Base-by-base conservation (phyloP, 2,329 filamentous ascomycete genomes). In the Alternaria sp. region DNA sequence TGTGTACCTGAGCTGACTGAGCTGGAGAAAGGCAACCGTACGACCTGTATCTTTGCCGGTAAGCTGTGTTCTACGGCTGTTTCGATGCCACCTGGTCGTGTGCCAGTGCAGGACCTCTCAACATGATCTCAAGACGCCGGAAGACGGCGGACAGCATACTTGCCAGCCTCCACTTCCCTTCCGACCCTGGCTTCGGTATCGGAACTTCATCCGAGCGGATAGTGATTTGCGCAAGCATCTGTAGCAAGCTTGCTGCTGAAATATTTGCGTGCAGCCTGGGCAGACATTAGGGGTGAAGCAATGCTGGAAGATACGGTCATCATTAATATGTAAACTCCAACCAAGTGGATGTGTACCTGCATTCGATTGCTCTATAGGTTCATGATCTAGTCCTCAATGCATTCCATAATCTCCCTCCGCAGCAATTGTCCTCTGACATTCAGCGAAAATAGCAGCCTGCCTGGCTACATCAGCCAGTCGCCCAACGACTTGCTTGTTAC, bases 381-480 rank as follows among this genome's bases (percentile, higher is more conserved):
- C 23, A 57, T 21, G 17, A 13, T 50, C 6, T 13, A 50, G 36
- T 21, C n/a, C 12, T 71, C 55, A 77, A 51, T 76, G 74, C 59
- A 73, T 56, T 12, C 70, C 71, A 43, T 75, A 73, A 54, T 75
- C 77, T 13, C 73, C 76, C 54, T 78, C 74, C n/a, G 67, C 65
- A 12, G 74, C 77, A 62, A 84, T 79, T 6, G 74, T 80, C 44
- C 75, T 75, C 69, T 84, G 81, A 68, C 88, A 90, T 68, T 87
- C 84, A 10, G 87, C 81, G 71, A 91, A 74, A 5, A 89, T 86
- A 47, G 83, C 82, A 17, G 89, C 86, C 79, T 91, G 89, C 66
- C 87, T 83, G 17, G 85, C 84, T 4, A 91, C 84, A 69, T 91
- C 87, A 12, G 83, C 83, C 47, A 91, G 76, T 25, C 81, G 78